Conservation (phyloP, 805 yeast genomes). For the Teunomyces lycoperdinae region DNA sequence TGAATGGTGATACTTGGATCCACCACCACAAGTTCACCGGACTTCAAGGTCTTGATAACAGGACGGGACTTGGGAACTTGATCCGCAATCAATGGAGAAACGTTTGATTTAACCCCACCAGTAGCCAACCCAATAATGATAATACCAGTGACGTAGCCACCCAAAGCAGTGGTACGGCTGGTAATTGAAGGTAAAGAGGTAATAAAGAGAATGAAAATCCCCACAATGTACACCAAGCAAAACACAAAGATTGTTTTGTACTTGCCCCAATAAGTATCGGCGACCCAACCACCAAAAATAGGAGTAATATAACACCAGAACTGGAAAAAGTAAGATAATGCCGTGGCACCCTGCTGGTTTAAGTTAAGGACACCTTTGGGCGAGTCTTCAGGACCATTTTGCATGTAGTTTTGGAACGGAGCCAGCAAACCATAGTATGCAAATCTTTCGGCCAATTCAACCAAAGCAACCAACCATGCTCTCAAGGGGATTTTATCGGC, state of each 20-base stretch:
- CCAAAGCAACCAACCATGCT: conserved; percentile 61
- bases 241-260: conserved; percentile 63
- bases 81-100: conserved; percentile 71
- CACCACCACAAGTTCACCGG: conserved; percentile 37
- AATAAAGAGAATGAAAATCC: conserved; percentile 60
- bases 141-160: conserved; percentile 57
- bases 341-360: conserved; percentile 63
- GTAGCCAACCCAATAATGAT: conserved; percentile 69
- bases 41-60: conserved; percentile 30
- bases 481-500: conserved; percentile 49
- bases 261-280: conserved; percentile 73
- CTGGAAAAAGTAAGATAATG: conserved; percentile 68
- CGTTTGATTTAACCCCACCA: conserved; percentile 76
- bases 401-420: conserved; percentile 77
- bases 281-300: conserved; percentile 66
- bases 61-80: conserved; percentile 39
- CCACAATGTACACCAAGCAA: conserved; percentile 55
- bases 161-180: conserved; percentile 49
- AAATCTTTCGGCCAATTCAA: conserved; percentile 78
- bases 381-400: conserved; percentile 37
- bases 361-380: conserved; percentile 56
- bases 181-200: conserved; percentile 67
- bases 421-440: conserved; percentile 75
- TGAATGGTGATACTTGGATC: conserved; percentile 71
- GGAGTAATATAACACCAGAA: conserved; percentile 83